Base-by-base conservation (phyloP, 495 filamentous ascomycete genomes). In the Aspergillus avenaceus region DNA sequence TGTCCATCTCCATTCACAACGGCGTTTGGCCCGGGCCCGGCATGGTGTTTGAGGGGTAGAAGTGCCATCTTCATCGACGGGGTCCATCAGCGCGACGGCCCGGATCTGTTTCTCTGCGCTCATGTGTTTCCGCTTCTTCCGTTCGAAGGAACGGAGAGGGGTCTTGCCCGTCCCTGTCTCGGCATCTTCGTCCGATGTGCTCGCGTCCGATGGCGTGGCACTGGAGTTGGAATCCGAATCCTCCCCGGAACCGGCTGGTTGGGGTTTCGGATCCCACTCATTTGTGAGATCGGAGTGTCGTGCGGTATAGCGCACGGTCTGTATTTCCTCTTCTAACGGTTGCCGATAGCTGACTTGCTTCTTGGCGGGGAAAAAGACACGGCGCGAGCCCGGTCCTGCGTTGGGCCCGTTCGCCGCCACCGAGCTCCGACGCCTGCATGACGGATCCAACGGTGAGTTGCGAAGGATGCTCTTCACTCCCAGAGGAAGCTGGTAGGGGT, bases 391-490 rank as follows among this genome's bases (percentile, higher is more conserved):
- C 54, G 68, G 44, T 38, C 59, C 58, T 36, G 61, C 65, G 40
- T 61, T 67, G 40, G 59, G 55, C 36, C 60, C 57, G 53, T 54
- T 63, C 28, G 73, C 59, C 21, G 75, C 66, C 34, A 74, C 64
- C 38, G 71, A 71, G 8, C 64, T 61, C 18, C 67, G 63, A 24
- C 64, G 65, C 27, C 66, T 62, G 21, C 67, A 54, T 31, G 60
- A 46, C 11, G 61, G 27, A 67, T 81, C 52, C 21, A 76, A 54
- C 2, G 85, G 86, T 8, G 85, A 88, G 71, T 91, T 91, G 61
- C 85, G 84, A 25, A 91, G 73, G 63, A 91, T 91, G 64, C 84
- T 87, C 52, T 79, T 82, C 6, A 88, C 74, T 6, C 78, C 78
- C 14, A 82, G 74, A 2, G 85, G 81, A 11, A 81, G 79, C 32